Percentiles rank a stretch among this genome's conserved stretches.
Conservation (phyloP, 2,329 filamentous ascomycete genomes). For the Coniochaeta pulveracea region DNA sequence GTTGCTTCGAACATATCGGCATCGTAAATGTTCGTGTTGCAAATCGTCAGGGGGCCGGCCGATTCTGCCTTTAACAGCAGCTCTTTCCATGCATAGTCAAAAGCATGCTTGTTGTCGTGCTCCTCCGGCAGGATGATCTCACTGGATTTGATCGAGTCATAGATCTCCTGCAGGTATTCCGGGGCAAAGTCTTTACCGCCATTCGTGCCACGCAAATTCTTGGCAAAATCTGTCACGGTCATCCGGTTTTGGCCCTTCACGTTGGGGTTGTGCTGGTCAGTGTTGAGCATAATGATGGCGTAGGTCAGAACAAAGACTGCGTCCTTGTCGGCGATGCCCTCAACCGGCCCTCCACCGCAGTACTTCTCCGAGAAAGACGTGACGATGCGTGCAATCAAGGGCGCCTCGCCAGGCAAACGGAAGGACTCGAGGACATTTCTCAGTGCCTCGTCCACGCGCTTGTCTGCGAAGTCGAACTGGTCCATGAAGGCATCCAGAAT, state of each 20-base stretch:
- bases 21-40: constrained; percentile 89
- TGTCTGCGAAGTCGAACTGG: constrained; percentile 77
- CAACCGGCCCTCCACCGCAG: constrained; percentile 54
- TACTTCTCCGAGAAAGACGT: constrained; percentile 82
- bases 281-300: constrained; percentile 95
- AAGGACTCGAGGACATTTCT: constrained; percentile 83
- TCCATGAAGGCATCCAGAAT: constrained; percentile 76
- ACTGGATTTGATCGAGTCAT: constrained; percentile 78
- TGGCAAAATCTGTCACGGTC: constrained; percentile 70
- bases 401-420: constrained; percentile 84
- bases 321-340: constrained; percentile 74
- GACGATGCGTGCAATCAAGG: constrained; percentile 86
- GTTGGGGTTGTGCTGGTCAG: constrained; percentile 93
- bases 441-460: constrained; percentile 82
- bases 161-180: constrained; percentile 78
- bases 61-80: constrained; percentile 74
- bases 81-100: constrained; percentile 97
- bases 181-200: constrained; percentile 71
- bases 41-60: constrained; percentile 62
- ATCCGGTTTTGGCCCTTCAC: constrained; percentile 71
- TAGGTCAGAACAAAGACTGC: constrained; percentile 86
- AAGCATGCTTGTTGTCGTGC: constrained; percentile 91
- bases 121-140: constrained; percentile 97
- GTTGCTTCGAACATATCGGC: constrained; percentile 95
- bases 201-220: constrained; percentile 86